Evolutionary conservation across 176 grass and related monocot genomes (phyloP).

Genomic region (Urochloa ruziziensis): DNA sequence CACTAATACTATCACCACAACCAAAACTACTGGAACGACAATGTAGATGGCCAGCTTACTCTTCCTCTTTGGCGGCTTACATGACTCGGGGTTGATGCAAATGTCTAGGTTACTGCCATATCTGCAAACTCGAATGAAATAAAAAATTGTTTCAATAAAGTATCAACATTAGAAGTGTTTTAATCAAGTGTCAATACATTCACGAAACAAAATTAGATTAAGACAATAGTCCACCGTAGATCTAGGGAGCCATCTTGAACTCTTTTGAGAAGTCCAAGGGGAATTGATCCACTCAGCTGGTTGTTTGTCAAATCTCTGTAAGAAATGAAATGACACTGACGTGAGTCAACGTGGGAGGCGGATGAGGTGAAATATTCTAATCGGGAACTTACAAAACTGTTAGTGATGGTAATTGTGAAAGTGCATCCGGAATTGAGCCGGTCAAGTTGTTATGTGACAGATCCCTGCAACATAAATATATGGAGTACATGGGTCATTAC

Average conservation of each 20-base stretch:
- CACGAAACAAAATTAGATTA: background rate
- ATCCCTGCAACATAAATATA: conserved; percentile 35
- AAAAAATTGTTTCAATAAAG: background rate
- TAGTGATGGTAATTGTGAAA: conserved; percentile 35
- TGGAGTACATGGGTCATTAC: background rate
- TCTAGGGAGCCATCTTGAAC: conserved; percentile 21
- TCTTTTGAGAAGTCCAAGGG: conserved; percentile 29
- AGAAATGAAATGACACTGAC: background rate
- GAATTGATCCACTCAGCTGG: conserved; percentile 36
- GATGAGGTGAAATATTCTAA: background rate
- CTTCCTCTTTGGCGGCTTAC: conserved; percentile 9
- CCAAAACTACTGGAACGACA: conserved; percentile 14
- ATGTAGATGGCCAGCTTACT: conserved; percentile 24
- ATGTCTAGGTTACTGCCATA: conserved; percentile 35
- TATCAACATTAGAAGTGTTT: background rate
- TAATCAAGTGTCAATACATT: background rate
- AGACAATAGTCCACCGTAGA: conserved; percentile 8
- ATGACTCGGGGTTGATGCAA: conserved; percentile 17
- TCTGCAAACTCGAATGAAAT: background rate
- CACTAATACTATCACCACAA: background rate
- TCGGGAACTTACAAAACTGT: conserved; percentile 38
- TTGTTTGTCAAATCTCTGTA: conserved; percentile 44
- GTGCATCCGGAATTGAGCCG: conserved; percentile 38
- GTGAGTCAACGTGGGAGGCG: background rate
- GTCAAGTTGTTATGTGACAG: conserved; percentile 57